Base-by-base conservation (phyloP, 2,329 filamentous ascomycete genomes). In the Elsinoe arachidis region DNA sequence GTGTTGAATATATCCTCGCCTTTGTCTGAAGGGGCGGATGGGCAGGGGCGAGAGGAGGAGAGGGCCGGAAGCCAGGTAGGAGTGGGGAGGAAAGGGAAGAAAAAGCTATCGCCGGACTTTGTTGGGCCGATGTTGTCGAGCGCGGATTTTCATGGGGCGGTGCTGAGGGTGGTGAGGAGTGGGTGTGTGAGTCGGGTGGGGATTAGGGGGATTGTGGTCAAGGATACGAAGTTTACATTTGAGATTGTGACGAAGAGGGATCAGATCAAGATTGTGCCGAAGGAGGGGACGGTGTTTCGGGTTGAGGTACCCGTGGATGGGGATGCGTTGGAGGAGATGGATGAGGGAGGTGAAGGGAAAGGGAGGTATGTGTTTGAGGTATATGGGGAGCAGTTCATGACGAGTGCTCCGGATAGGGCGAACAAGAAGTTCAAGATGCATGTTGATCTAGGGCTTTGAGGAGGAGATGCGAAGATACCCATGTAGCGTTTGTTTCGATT, bases 341-440 rank as follows among this genome's bases (percentile, higher is more conserved):
- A 60, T 5, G 62, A 62, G 9, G 57, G 60, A 15, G 66, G 60
- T 6, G 62, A 62, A 6, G 57, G 60, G 15, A 66, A 61, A 39
- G 76, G 73, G 60, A 74, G 74, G 15, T 77, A 96, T 66, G 79
- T 85, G 0, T 93, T 96, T 65, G 92, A 97, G 69, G 76, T 97
- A 1, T 81, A 92, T 62, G 93, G 93, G 2, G 87, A 90, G 64
- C 89, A 95, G 68, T 91, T 97, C 67, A 83, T 90, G 77, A 83
- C 85, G 63, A 80, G 90, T 10, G 85, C 92, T 2, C 84, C 87
- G 14, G 92, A 97, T 69, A 78, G 93, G 19, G 89, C 90, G 51
- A 95, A 87, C 65, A 90, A 84, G 74, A 97, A 96, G 74, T 95
- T 95, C 73, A 96, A 93, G 73, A 79, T 82, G 68, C 90, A 92